A percentile compares a stretch with the other conserved stretches of the same genome.
Conservation (phyloP, 2,329 filamentous ascomycete genomes). For the Hypomyces perniciosus region DNA sequence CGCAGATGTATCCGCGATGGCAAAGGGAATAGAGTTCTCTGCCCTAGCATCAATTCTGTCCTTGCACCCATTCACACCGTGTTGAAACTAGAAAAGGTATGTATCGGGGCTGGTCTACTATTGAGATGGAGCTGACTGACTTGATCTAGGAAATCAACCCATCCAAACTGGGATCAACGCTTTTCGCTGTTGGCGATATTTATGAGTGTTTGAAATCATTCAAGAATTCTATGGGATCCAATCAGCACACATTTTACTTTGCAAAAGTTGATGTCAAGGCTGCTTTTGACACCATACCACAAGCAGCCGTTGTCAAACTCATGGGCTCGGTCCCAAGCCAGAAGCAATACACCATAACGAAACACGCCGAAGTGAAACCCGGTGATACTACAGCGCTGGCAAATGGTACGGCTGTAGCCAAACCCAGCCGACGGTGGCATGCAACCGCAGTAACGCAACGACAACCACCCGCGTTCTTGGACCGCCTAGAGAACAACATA, state of each 20-base stretch:
- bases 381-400: constrained; percentile 24
- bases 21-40: constrained; percentile 53
- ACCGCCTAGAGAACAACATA: constrained; percentile 36
- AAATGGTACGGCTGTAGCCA: constrained; percentile 23
- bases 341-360: constrained; percentile 62
- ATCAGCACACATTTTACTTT: constrained; percentile 60
- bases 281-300: constrained; percentile 94
- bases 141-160: constrained; percentile 39
- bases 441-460: constrained; percentile 41
- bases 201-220: constrained; percentile 68
- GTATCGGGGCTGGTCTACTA: constrained; percentile 1
- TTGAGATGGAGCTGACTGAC: not conserved
- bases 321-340: constrained; percentile 53
- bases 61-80: constrained; percentile 70
- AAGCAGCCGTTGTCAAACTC: constrained; percentile 63
- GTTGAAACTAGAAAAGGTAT: constrained; percentile 71
- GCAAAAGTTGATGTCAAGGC: constrained; percentile 88
- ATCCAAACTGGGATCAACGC: constrained; percentile 63
- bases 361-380: constrained; percentile 66
- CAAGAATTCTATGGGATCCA: constrained; percentile 42
- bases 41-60: constrained; percentile 39
- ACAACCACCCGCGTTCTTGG: constrained; percentile 39
- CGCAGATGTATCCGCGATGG: constrained; percentile 47
- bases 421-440: constrained; percentile 45
- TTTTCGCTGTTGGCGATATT: constrained; percentile 78